Base-by-base conservation (phyloP, 2,329 filamentous ascomycete genomes). In the Teratosphaeria nubilosa region DNA sequence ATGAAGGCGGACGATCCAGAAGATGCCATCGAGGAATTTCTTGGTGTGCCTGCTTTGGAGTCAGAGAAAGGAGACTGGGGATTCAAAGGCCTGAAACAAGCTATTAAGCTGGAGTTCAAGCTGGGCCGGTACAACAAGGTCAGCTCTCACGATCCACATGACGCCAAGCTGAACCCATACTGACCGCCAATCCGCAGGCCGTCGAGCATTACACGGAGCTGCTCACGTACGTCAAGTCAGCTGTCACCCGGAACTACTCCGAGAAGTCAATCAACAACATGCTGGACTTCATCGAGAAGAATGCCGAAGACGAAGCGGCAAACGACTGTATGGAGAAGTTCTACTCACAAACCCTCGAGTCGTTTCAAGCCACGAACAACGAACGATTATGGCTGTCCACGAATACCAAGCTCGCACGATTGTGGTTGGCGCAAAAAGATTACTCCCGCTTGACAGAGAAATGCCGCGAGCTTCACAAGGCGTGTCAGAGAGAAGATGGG, bases 231-330 rank as follows among this genome's bases (percentile, higher is more conserved):
- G 91, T 97, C 76, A 96, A 94, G 74, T 95, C 90, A 2, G 92
- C 92, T 7, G 92, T 99, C 53, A 97, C 94, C 48, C 86, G 94
- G 62, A 99, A 97, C 75, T 97, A 97, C 75, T 96, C 94, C 1
- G 94, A 99, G 75, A 97, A 97, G 74, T 97, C 92, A 13, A 96
- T 99, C 77, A 97, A 97, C 77, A 97, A 96, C 73, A 96, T 99
- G 86, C 85, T 99, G 53, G 94, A 97, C 76, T 95, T 88, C 72
- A 94, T 99, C 64, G 92, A 97, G 74, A 97, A 96, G 76, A 88
- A 86, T 45, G 86, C 86, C 58, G 84, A 87, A 63, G 81, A 85
- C 60, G 82, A 85, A 7, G 83, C 85, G 51, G 86, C 88, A 25
- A 87, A 87, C 68, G 79, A 83, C 62, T 92, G 87, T 74, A 95